Base-by-base conservation (phyloP, 2,329 filamentous ascomycete genomes). In the Rhynchosporium secalis region DNA sequence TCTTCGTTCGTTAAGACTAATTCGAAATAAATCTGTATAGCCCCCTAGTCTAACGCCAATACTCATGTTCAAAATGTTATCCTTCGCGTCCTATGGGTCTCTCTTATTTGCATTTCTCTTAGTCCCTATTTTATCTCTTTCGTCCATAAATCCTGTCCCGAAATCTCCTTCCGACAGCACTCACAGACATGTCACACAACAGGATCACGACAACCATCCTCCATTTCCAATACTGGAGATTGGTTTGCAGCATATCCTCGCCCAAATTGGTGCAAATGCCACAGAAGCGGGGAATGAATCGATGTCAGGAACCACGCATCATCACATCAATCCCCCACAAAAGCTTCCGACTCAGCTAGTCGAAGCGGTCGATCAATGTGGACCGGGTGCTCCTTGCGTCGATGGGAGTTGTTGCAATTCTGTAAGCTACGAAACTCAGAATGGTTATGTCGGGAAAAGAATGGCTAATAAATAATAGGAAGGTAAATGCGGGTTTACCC, bases 391-490 rank as follows among this genome's bases (percentile, higher is more conserved):
- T 29, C 58, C 67, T 20, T 69, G 67, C 40, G 51, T 58, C 13
- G 67, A 69, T 61, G 62, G 61, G 12, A 70, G 68, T 41, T 70
- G 68, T 41, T 70, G 68, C 56, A 69, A 69, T 20, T 65, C 65
- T 5, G 67, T 69, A 36, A 43, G 62, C 46, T 7, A 47, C 2
- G 33, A 10, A 20, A 7, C 33, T 36, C 33, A 10, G 33, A 5
- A 36, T 36, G 33, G 33, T 6, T 36, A 26, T 33, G 1, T 20
- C 9, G 1, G 33, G 3, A 43, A 4, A 29, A 31, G 13, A 31
- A 13, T 26, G 4, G 38, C 60, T 66, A 36, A 67, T 41, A 9
- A 38, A 4, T 10, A 8, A 48, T 31, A 69, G 67, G 67, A 68
- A 59, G 65, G 67, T 13, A 65, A 66, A 41, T 70, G 68, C 48